phyloP scores from a whole-genome alignment of 192 early-diverging fungal genomes.

The Mycoemilia scoparia region DNA sequence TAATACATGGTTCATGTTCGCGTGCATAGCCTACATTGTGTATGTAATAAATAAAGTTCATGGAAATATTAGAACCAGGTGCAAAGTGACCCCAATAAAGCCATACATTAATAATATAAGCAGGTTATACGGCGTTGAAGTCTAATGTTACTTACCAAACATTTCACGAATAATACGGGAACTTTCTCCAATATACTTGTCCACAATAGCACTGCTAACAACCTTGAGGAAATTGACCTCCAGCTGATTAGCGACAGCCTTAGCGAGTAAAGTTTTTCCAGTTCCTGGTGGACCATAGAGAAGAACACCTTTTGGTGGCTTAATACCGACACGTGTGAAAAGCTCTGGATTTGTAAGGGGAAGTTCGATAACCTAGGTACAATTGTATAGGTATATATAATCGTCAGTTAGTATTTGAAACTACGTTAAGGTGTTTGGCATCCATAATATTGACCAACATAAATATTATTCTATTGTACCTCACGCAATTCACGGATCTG shows the following conservation, averaged over 20 bases:
- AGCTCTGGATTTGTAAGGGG: conserved; percentile 97
- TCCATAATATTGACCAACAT: background rate
- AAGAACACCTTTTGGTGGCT: conserved; percentile 95
- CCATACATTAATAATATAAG: no score
- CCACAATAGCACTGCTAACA: conserved; percentile 95
- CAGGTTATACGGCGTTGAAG: background rate
- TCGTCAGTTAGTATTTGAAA: no score
- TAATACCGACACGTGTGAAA: conserved; percentile 92
- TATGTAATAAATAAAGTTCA: no score
- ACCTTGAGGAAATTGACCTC: conserved; percentile 99
- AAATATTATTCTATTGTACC: no score
- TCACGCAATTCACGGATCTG: conserved; percentile 97
- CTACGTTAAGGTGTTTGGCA: no score
- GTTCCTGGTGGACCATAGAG: conserved; percentile 95
- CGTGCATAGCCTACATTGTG: conserved; percentile 72
- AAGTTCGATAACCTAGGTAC: conserved; percentile 98
- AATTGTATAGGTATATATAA: conserved; percentile 8
- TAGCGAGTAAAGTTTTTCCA: conserved; percentile 91
- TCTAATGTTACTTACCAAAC: conserved; percentile 95
- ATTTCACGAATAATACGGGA: conserved; percentile 94
- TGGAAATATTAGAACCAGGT: no score
- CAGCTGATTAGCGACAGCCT: conserved; percentile 90
- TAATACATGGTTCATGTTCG: conserved; percentile 99
- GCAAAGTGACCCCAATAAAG: no score
- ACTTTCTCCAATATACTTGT: conserved; percentile 99